Conservation (phyloP, 192 early-diverging fungal species). For the Entophlyctis luteolus region DNA sequence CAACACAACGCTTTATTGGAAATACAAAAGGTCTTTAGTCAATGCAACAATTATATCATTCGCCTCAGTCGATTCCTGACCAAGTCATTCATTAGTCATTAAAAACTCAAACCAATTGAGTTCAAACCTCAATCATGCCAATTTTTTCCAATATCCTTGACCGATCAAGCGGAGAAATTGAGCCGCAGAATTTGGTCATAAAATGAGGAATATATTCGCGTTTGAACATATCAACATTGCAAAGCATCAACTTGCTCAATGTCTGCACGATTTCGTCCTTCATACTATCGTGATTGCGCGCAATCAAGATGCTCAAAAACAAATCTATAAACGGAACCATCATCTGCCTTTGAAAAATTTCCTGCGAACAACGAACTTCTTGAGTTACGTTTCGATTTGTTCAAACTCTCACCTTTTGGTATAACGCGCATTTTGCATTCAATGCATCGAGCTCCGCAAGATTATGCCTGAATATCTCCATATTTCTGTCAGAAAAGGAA, state of each 20-base stretch:
- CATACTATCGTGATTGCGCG: slow-evolving; percentile 17
- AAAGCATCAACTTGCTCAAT: slow-evolving; percentile 7
- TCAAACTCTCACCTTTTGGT: slow-evolving; percentile 5
- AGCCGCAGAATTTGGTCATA: slow-evolving; percentile 4
- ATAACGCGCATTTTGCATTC: slow-evolving; percentile 17
- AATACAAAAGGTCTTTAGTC: no score
- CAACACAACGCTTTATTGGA: no score
- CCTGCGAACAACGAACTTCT: slow-evolving; percentile 2
- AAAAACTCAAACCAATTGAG: no score
- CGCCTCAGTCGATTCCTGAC: no score
- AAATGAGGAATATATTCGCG: slow-evolving; percentile 14
- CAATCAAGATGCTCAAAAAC: slow-evolving; percentile 16
- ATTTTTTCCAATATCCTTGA: neutral
- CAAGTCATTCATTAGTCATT: no score
- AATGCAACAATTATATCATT: no score
- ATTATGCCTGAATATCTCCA: slow-evolving; percentile 27
- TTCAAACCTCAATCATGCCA: neutral
- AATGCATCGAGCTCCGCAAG: slow-evolving; percentile 7
- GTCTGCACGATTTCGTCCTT: slow-evolving; percentile 17
- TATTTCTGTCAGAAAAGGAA: slow-evolving; percentile 21
- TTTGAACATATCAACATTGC: neutral
- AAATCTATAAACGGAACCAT: slow-evolving; percentile 24
- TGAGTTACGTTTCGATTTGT: neutral
- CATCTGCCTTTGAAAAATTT: slow-evolving; percentile 25
- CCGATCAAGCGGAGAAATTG: slow-evolving; percentile 6